These are phyloP conservation scores for Agrocybe praecox DNA, from an alignment of 768 basidiomycete species.

Conservation along the genomic window DNA sequence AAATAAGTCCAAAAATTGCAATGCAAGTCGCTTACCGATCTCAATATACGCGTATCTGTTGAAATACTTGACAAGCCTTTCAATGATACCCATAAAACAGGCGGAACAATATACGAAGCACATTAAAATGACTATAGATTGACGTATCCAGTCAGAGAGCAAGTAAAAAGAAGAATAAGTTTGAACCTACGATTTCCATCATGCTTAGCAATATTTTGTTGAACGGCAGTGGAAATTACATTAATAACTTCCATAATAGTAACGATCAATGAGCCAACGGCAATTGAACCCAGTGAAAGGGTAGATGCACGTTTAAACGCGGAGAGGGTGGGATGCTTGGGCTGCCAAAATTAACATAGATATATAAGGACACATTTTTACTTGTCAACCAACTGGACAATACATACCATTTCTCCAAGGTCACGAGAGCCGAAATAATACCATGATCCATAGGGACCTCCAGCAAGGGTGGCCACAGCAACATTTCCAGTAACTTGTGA, in stretches of 20 bases:
- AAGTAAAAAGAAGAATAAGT: background rate
- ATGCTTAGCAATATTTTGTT: conserved; percentile 58
- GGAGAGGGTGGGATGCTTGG: conserved; percentile 68
- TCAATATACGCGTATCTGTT: conserved; percentile 87
- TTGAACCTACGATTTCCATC: conserved; percentile 64
- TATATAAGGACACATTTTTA: background rate
- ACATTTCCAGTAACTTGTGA: conserved; percentile 83
- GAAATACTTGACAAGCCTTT: conserved; percentile 74
- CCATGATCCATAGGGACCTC: conserved; percentile 78
- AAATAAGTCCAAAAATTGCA: background rate
- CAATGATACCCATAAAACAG: conserved; percentile 75
- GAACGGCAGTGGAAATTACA: conserved; percentile 58
- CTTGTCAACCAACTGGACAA: background rate
- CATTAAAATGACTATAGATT: conserved; percentile 60
- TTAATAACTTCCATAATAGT: conserved; percentile 74
- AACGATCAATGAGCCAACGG: conserved; percentile 84
- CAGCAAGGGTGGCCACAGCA: conserved; percentile 76
- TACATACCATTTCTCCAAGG: conserved; percentile 64
- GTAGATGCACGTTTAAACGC: conserved; percentile 78
- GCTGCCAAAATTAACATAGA: conserved; percentile 36
- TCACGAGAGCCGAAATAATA: conserved; percentile 83
- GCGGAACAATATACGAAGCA: conserved; percentile 79
- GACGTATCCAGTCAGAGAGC: background rate
- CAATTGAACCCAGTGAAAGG: conserved; percentile 80
- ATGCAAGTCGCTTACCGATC: conserved; percentile 50